Evolutionary conservation across 208 protist genomes (phyloP), one percentile per base, ranked within the genome.

Genomic region (Leishmania tarentolae): DNA sequence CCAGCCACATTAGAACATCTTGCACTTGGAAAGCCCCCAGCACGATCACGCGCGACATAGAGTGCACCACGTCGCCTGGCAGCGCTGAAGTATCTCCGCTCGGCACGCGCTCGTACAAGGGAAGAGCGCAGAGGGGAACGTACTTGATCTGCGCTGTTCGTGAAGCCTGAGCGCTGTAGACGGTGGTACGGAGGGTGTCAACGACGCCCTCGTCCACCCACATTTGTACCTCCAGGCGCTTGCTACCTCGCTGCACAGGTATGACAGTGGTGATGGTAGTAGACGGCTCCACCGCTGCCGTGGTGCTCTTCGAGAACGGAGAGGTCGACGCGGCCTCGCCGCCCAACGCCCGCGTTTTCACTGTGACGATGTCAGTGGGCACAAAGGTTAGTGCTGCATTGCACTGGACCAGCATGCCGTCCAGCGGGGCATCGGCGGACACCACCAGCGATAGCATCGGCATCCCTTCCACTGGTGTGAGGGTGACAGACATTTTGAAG

Each of bases 91-190:
- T 72, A 56, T 86, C 73, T 19, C 82, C 59, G 24, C 47, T 72
- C 46, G 85, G 84, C n/a, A 95, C 85, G n/a, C 92, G 91, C 72
- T 79, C 80, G 84, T 95, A 92, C 37, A 97, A 81, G 37, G 90
- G 90, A 37, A 97, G 79, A 6, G 92, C 89, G 72, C 82, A 83
- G 37, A 97, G 81, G 44, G 76, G 82, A 31, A 94, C 70, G 56
- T 78, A 86, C 75, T 93, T 90, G 69, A 92, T 57, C 80, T 96
- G 94, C 75, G 94, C 92, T 21, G 94, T 95, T 47, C 92, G 92
- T 17, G 94, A 92, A 37, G 84, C 75, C 50, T 88, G 84, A 52
- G 83, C 66, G 37, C 85, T 84, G 82, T 92, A 89, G 44, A 89
- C 79, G 2, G 83, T 93, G 1, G 92, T 71, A 28, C 75, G 80